phyloP scores from a whole-genome alignment of 768 basidiomycete species.

The Gymnopilus junonius region DNA sequence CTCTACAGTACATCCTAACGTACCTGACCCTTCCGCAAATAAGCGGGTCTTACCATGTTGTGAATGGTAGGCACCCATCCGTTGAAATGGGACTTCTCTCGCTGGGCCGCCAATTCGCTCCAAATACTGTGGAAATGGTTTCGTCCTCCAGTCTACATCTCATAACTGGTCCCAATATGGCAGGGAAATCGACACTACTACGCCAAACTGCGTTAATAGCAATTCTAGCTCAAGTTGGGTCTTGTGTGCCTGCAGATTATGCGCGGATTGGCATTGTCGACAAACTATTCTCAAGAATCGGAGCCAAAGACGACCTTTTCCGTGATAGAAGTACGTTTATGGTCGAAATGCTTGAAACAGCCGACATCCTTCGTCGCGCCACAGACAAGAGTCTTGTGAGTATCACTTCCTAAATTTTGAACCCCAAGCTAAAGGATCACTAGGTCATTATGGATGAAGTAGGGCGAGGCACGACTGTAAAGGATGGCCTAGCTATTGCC shows the following conservation, averaged over 20 bases:
- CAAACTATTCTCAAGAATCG: slow-evolving; percentile 91
- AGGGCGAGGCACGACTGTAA: slow-evolving; percentile 92
- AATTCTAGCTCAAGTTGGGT: slow-evolving; percentile 90
- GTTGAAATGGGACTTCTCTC: slow-evolving; percentile 87
- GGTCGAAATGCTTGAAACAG: slow-evolving; percentile 97
- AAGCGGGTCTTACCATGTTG: slow-evolving; percentile 59
- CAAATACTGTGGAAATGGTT: slow-evolving; percentile 76
- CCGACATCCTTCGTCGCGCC: slow-evolving; percentile 85
- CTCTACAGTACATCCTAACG: not conserved
- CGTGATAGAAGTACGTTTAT: slow-evolving; percentile 95
- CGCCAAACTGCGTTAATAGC: slow-evolving; percentile 90
- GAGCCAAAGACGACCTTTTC: slow-evolving; percentile 94
- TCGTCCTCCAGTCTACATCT: slow-evolving; percentile 69
- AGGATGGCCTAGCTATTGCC: slow-evolving; percentile 92
- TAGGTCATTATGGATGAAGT: slow-evolving; percentile 99
- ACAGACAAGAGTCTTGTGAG: slow-evolving; percentile 82
- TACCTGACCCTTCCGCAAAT: slow-evolving; percentile 39
- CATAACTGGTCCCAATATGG: slow-evolving; percentile 97
- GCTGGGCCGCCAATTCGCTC: slow-evolving; percentile 77
- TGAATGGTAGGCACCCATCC: slow-evolving; percentile 88
- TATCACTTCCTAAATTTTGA: slow-evolving; percentile 2
- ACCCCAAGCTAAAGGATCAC: not conserved
- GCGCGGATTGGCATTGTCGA: slow-evolving; percentile 89
- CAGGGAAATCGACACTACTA: slow-evolving; percentile 91
- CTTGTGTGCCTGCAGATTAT: slow-evolving; percentile 88